phyloP scores from a whole-genome alignment of 2,329 filamentous ascomycete genomes.

The Dothidotthia symphoricarpi region DNA sequence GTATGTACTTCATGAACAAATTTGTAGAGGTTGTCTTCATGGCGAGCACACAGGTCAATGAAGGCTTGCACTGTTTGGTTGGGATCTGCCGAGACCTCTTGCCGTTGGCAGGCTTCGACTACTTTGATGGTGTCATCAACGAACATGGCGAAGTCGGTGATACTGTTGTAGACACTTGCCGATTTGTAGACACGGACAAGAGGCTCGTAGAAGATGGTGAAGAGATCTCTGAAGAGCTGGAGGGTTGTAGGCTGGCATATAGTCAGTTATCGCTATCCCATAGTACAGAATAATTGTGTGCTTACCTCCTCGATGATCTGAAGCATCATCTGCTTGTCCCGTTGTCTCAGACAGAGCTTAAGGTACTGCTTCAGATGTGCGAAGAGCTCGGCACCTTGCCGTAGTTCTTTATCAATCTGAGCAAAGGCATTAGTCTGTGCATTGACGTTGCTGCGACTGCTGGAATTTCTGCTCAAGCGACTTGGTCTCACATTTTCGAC shows the following conservation, averaged over 20 bases:
- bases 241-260: slow-evolving; percentile 71
- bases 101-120: slow-evolving; percentile 64
- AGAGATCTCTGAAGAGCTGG: slow-evolving; percentile 92
- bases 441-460: slow-evolving; percentile 34
- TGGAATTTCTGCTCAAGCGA: slow-evolving; percentile 34
- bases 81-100: slow-evolving; percentile 88
- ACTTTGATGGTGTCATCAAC: slow-evolving; percentile 89
- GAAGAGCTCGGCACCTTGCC: slow-evolving; percentile 86
- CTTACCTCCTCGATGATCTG: slow-evolving; percentile 79
- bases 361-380: slow-evolving; percentile 92
- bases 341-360: slow-evolving; percentile 84
- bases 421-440: slow-evolving; percentile 23
- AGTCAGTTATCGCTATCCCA: slow-evolving; percentile 15
- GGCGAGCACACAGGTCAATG: slow-evolving; percentile 91
- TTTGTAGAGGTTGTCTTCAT: slow-evolving; percentile 97
- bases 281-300: not conserved
- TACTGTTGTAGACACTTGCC: slow-evolving; percentile 94
- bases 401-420: slow-evolving; percentile 76
- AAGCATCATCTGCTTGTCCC: slow-evolving; percentile 97
- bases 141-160: slow-evolving; percentile 93
- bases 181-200: slow-evolving; percentile 97
- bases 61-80: slow-evolving; percentile 98
- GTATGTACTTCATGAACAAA: slow-evolving; percentile 97
- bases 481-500: slow-evolving; percentile 67
- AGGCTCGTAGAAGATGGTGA: slow-evolving; percentile 98